Base-by-base conservation (phyloP, 2,329 filamentous ascomycete genomes). In the Aspergillus sp. region DNA sequence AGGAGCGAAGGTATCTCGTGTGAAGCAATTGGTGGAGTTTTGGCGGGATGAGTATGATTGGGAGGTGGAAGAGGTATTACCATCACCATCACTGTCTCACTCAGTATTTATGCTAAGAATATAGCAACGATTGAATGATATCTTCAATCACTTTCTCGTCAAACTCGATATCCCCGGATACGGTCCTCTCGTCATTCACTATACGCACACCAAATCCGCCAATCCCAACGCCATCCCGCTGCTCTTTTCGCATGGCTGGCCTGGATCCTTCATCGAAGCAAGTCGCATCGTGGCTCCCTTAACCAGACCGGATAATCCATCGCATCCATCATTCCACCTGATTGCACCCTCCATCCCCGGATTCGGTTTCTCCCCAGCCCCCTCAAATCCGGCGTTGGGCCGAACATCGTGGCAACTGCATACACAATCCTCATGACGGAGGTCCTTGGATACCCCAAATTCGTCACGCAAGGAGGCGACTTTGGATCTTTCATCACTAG, bases 171-270 rank as follows among this genome's bases (percentile, higher is more conserved):
- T 46, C 27, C 34, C 33, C 7, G 44, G 44, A 32, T 46, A 39
- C 34, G 45, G 45, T 9, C 26, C 38, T 2, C 33, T 45, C 3
- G 43, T 45, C 5, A 33, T 61, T 5, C 58, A 61, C 44, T 60
- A 52, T 37, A 43, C 52, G 7, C 57, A 60, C 37, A 39, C 47
- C 8, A 40, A 28, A 13, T 53, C 50, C 11, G 7, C 35, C 19
- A 40, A 37, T 5, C 10, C 40, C 9, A 60, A 66, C 37, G 66
- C 67, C 5, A 57, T 64, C 8, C 64, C 64, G 2, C 55, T 67
- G 11, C 54, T 64, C 2, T 65, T 64, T 45, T 54, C 54, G 12
- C 64, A 67, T 43, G 64, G 64, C 38, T 67, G 64, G 65, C 65
- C 64, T 4, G 64, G 65, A 8, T 59, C 52, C 7, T 64, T 68